Percentiles rank a stretch among this genome's conserved stretches.
These are phyloP conservation scores for Trypanosoma cruzi DNA, from an alignment of 208 protist genomes.

Conservation along the genomic window DNA sequence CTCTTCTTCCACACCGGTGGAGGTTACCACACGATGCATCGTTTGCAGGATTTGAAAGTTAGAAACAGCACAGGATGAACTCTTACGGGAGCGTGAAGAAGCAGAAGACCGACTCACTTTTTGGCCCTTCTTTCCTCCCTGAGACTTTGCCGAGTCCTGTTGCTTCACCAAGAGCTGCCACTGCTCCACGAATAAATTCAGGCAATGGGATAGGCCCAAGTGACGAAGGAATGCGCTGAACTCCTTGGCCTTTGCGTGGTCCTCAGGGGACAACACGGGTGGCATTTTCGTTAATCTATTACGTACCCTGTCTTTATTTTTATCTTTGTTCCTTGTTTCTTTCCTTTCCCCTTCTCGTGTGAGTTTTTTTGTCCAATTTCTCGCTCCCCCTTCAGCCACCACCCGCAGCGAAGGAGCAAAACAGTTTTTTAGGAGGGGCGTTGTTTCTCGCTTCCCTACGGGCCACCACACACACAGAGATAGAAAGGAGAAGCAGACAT, in stretches of 20 bases:
- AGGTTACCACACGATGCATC: conserved; percentile 38
- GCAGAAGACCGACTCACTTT: not conserved
- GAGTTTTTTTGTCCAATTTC: not conserved
- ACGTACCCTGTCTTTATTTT: not conserved
- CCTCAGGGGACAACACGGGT: conserved; percentile 7
- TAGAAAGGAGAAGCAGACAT: no score
- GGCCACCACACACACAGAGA: no score
- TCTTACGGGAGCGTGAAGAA: conserved; percentile 19
- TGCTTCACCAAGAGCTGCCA: conserved; percentile 27
- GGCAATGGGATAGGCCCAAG: conserved; percentile 16
- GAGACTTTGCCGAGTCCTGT: not conserved
- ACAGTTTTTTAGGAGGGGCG: no score
- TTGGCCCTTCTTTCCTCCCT: conserved; percentile 1
- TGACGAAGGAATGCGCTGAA: conserved; percentile 19
- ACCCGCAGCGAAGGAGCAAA: not conserved
- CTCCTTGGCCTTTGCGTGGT: conserved; percentile 27
- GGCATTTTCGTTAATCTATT: conserved; percentile 8
- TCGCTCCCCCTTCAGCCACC: not conserved
- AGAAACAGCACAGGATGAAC: not conserved
- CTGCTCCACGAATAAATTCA: conserved; percentile 26
- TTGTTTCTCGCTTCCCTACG: no score
- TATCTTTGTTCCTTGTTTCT: conserved; percentile 2
- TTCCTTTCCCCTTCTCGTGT: not conserved
- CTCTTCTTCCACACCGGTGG: conserved; percentile 43
- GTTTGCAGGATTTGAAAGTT: conserved; percentile 19